A percentile compares a stretch with the other conserved stretches of the same genome.
Evolutionary conservation across 768 basidiomycete genomes (phyloP).

Genomic region (Russula compacta): DNA sequence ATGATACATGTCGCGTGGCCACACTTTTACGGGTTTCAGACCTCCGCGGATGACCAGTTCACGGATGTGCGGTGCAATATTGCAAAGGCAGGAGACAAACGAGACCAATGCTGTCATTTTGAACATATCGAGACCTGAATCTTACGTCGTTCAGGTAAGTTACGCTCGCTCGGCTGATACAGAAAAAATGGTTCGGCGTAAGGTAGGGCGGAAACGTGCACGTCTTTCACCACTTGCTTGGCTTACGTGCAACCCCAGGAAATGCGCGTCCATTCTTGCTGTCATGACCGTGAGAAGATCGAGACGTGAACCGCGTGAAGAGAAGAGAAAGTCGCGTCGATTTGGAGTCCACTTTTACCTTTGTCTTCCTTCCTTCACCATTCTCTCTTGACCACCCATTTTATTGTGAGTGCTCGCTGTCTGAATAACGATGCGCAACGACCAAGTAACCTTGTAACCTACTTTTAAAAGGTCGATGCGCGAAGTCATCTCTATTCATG

Average conservation of each 20-base stretch:
- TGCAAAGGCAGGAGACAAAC: too few species aligned
- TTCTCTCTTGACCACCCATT: not conserved
- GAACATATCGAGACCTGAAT: not conserved
- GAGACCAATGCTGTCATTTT: too few species aligned
- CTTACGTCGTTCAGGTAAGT: not conserved
- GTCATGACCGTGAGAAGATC: constrained; percentile 16
- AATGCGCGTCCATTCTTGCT: constrained; percentile 1
- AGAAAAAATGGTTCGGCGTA: not conserved
- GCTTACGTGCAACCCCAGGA: not conserved
- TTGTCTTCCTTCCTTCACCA: not conserved
- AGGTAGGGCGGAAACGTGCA: not conserved
- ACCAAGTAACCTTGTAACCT: not conserved
- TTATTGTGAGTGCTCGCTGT: not conserved
- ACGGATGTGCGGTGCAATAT: too few species aligned
- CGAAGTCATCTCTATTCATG: constrained; percentile 97
- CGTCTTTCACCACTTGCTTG: not conserved
- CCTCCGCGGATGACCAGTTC: not conserved
- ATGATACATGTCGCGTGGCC: not conserved
- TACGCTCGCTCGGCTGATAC: not conserved
- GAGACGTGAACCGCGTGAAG: not conserved
- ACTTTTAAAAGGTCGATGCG: constrained; percentile 46
- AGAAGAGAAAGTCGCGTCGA: not conserved
- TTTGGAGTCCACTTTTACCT: not conserved
- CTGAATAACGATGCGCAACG: not conserved
- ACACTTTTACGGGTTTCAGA: not conserved